These are phyloP conservation scores for Fusarium virguliforme DNA, from an alignment of 2,329 filamentous ascomycete genomes.

Conservation along the genomic window DNA sequence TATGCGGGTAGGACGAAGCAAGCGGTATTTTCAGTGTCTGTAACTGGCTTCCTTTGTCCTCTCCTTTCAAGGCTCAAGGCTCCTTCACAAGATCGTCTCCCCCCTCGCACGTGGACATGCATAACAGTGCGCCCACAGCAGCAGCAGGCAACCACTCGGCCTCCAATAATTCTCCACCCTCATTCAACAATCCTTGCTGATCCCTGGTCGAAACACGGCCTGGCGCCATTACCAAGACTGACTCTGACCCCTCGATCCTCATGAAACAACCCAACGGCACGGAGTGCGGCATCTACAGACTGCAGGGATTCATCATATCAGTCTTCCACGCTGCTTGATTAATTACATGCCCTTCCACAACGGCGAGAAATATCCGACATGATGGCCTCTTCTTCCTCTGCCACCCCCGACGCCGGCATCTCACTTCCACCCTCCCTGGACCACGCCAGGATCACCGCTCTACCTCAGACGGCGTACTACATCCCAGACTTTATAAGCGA, in stretches of 20 bases:
- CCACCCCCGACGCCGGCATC: conserved; percentile 28
- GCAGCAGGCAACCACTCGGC: conserved; percentile 29
- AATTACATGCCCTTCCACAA: conserved; percentile 1
- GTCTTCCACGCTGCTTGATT: neutral
- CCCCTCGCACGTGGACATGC: conserved; percentile 26
- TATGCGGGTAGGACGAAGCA: neutral
- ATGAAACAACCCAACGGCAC: conserved; percentile 21
- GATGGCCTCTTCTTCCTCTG: conserved; percentile 30
- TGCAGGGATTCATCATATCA: conserved; percentile 12
- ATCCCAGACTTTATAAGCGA: conserved; percentile 86
- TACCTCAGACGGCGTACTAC: conserved; percentile 83
- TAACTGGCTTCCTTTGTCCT: conserved; percentile 1
- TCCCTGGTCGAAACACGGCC: conserved; percentile 34
- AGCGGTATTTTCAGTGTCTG: conserved; percentile 2
- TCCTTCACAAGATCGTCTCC: conserved; percentile 4
- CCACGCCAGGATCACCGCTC: conserved; percentile 64
- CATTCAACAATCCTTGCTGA: conserved; percentile 37
- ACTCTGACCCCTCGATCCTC: conserved; percentile 23
- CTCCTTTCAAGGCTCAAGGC: neutral
- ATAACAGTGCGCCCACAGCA: conserved; percentile 16
- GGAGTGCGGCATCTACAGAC: conserved; percentile 12
- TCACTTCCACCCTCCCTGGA: conserved; percentile 67
- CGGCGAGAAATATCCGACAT: conserved; percentile 13
- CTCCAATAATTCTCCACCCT: conserved; percentile 24
- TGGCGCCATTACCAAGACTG: conserved; percentile 31